Conservation (phyloP, 352 stramenopile species). For the Phytopythium mirpurense region DNA sequence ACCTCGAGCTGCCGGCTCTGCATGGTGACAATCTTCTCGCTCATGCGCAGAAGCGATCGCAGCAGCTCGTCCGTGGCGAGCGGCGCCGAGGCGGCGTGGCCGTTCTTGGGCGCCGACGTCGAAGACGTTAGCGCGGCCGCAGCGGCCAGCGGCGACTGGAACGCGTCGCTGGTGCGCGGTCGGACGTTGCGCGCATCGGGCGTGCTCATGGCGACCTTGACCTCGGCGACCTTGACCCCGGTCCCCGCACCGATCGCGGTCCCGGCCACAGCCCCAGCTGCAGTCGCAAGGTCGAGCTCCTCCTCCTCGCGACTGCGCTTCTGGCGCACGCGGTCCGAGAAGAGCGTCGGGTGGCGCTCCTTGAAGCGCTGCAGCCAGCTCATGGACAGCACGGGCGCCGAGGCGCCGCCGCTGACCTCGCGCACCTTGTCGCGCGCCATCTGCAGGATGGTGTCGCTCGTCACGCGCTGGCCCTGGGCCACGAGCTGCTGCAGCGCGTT, state of each 20-base stretch:
- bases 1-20: slow-evolving; percentile 8
- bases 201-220: no score
- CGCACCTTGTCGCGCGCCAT: slow-evolving; percentile 7
- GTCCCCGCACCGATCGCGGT: no score
- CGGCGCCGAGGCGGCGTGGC: neutral
- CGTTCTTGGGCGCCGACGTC: neutral
- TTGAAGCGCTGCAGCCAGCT: slow-evolving; percentile 11
- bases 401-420: neutral
- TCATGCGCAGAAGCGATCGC: neutral
- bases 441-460: slow-evolving; percentile 8
- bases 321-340: slow-evolving; percentile 7
- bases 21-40: slow-evolving; percentile 7
- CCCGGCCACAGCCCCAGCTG: neutral
- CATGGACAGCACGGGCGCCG: slow-evolving; percentile 2
- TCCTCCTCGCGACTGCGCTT: slow-evolving; percentile 9
- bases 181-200: neutral
- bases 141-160: slow-evolving; percentile 1
- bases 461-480: slow-evolving; percentile 5
- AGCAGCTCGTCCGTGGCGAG: slow-evolving; percentile 5
- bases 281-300: neutral
- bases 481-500: neutral
- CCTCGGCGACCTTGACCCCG: no score
- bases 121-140: neutral
- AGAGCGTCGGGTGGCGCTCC: slow-evolving; percentile 8
- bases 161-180: neutral